Base-by-base conservation (phyloP, 371 early-diverging fungal species). In the Fennellomyces sp. region DNA sequence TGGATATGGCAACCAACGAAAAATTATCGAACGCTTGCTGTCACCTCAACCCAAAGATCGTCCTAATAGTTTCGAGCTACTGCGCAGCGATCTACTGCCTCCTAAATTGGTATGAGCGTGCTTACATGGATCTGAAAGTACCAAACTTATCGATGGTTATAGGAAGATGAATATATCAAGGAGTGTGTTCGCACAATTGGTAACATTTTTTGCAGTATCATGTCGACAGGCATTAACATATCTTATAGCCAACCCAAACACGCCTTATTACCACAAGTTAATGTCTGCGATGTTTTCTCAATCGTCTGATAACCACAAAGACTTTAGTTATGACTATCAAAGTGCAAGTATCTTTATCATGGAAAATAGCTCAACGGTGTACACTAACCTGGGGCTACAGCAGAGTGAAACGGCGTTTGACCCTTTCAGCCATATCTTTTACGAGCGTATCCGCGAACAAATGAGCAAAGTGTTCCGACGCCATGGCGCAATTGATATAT, bases 81-180 rank as follows among this genome's bases (percentile, higher is more conserved):
- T 96, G 13, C 86, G 88, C 60, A 87, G 89, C 69, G 90, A 90
- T 35, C 57, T 88, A 23, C 66, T 96, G 30, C 96, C 96, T 11
- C 88, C 94, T 3, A 88, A 90, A 59, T 74, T 95, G 60, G 75
- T 66, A 63, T 31, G 58, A 15, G 6, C 17, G 50, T 31, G 3
- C 23, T 15, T 1, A 26, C n/a, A 27, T 54, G n/a, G 0, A 35
- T 26, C 10, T n/a, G 35, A 27, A 33, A 23, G 19, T 58, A 48
- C 27, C 35, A 26, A 56, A 33, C 30, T 56, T 8, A 19, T 29
- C 17, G 13, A 19, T 6, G 6, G n/a, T 41, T 35, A 29, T 65
- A 72, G 72, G 97, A 96, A 65, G 95, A 96, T 69, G 95, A 95
- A 69, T 91, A 94, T 63, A 85, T 97, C 56, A 86, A 89, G 39